Evolutionary conservation across 495 filamentous ascomycete species (phyloP).

Genomic region (Hapsidospora chrysogenum): DNA sequence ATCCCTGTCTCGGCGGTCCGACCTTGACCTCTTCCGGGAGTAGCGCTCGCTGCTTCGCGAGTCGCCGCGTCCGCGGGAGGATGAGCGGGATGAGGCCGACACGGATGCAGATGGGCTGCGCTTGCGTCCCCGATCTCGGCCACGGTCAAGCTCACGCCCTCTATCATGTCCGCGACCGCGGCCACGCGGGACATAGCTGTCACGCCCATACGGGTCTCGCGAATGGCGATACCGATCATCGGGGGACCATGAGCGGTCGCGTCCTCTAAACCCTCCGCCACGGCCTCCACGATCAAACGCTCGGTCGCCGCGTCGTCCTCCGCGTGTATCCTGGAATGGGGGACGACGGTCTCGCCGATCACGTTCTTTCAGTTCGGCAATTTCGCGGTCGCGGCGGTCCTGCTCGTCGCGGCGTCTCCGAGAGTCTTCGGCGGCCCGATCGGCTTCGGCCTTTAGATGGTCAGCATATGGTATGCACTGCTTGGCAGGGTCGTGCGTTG

Average conservation of each 20-base stretch:
- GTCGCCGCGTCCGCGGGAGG: constrained; percentile 2
- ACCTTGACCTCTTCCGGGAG: constrained; percentile 4
- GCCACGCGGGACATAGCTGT: constrained; percentile 31
- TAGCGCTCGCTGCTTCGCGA: constrained; percentile 1
- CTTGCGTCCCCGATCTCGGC: constrained; percentile 10
- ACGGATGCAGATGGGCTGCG: constrained; percentile 12
- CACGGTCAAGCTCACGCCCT: constrained; percentile 13
- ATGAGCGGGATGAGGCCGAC: constrained; percentile 9
- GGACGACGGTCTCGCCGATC: constrained; percentile 57
- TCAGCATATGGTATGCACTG: constrained; percentile 4
- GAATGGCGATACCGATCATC: constrained; percentile 18
- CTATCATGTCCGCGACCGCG: constrained; percentile 10
- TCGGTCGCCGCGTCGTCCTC: constrained; percentile 29
- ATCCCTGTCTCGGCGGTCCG: constrained; percentile 6
- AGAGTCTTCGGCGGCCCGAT: constrained; percentile 63
- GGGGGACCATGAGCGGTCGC: constrained; percentile 45
- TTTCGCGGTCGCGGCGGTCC: constrained; percentile 36
- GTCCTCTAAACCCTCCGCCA: constrained; percentile 24
- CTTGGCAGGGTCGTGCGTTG: neutral
- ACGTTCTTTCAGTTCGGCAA: constrained; percentile 50
- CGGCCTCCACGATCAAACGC: constrained; percentile 23
- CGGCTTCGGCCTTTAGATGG: constrained; percentile 50
- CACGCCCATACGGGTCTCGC: constrained; percentile 23
- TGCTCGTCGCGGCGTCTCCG: constrained; percentile 44
- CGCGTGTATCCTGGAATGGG: constrained; percentile 30